These are phyloP conservation scores for Colletotrichum liriopes DNA, from an alignment of 2,329 filamentous ascomycete genomes.

Conservation along the genomic window DNA sequence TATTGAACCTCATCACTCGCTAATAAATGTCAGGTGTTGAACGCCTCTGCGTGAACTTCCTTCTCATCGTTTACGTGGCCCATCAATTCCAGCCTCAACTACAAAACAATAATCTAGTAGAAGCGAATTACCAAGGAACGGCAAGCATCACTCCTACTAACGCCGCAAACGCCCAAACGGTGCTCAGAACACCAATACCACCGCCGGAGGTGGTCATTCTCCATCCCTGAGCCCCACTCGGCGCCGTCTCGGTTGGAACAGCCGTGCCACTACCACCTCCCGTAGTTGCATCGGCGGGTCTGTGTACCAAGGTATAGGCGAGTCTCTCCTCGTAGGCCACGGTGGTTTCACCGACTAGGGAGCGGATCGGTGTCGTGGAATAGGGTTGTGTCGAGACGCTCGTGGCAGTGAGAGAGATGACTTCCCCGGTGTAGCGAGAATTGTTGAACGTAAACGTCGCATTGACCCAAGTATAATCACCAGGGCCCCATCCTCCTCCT, in stretches of 20 bases:
- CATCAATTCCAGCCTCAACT: background rate
- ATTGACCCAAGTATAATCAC: background rate
- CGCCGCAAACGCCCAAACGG: background rate
- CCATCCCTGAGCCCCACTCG: background rate
- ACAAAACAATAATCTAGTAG: background rate
- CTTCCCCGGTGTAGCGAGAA: background rate
- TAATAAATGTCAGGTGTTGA: background rate
- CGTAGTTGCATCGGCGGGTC: background rate
- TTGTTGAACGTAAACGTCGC: slow-evolving; percentile 22
- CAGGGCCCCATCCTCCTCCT: background rate
- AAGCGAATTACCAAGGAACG: background rate
- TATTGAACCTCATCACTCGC: too few relatives aligned
- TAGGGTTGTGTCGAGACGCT: background rate
- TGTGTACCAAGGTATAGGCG: slow-evolving; percentile 1
- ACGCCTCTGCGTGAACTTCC: background rate
- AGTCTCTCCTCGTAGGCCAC: background rate
- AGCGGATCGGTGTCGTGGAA: background rate
- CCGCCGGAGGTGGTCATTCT: slow-evolving; percentile 1
- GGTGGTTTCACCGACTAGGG: fast-evolving
- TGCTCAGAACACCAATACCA: background rate
- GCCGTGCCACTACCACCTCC: background rate
- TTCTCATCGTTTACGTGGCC: background rate
- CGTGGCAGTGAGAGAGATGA: background rate
- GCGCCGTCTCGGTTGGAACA: background rate
- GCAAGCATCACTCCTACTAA: background rate